Percentiles rank a stretch among this genome's conserved stretches.
Conservation (phyloP, 192 early-diverging fungal species). For the Funneliformis mosseae region DNA sequence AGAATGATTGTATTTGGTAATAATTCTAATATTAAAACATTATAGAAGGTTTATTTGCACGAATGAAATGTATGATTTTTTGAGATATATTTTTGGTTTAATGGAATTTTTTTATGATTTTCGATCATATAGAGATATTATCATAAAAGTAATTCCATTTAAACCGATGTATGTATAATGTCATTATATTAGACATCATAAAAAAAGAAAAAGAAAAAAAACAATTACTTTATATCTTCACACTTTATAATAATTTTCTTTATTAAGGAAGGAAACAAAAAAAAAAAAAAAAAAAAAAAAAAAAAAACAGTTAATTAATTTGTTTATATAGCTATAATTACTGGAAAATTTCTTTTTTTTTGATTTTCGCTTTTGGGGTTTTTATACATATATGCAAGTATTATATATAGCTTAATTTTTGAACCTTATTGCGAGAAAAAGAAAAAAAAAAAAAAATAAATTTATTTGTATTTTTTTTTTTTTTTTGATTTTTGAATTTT, state of each 20-base stretch:
- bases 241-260: not conserved
- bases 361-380: no score
- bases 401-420: not conserved
- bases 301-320: not conserved
- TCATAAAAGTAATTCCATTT: not conserved
- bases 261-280: not conserved
- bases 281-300: not conserved
- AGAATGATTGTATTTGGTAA: not conserved
- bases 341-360: no score
- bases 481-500: no score
- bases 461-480: not conserved
- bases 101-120: not conserved
- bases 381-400: no score
- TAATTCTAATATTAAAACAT: not conserved
- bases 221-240: not conserved
- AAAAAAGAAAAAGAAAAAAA: not conserved
- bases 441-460: not conserved
- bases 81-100: not conserved
- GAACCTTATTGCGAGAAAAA: not conserved
- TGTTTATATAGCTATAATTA: not conserved
- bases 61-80: not conserved
- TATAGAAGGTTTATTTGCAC: not conserved
- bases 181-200: not conserved
- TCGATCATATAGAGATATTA: not conserved
- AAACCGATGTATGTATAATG: not conserved